Base-by-base conservation (phyloP, 2,329 filamentous ascomycete genomes). In the Fusarium foetens region DNA sequence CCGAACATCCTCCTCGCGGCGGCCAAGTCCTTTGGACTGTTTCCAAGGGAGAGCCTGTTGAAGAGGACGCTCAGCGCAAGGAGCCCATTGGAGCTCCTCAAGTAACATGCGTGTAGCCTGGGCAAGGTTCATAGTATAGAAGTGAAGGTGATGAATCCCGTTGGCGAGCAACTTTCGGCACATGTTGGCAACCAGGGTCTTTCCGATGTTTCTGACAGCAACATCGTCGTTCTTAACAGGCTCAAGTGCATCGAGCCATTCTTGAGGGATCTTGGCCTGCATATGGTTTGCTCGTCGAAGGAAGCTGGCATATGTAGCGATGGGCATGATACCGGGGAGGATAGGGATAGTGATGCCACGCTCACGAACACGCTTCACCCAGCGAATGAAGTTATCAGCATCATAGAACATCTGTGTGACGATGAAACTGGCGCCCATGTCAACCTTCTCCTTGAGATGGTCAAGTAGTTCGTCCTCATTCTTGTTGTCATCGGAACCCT, bases 321-420 rank as follows among this genome's bases (percentile, higher is more conserved):
- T 98, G 63, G 84, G 81, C 92, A 97, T 95, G 79, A 95, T 95
- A 29, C 94, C 94, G 6, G 93, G 93, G 53, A 97, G 89, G 74
- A 97, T 96, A 21, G 93, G 93, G 36, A 96, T 86, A 31, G 85
- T 91, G 79, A 99, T 95, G 52, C 96, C 96, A 78, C 90, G 91
- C 58, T 91, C 94, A 54, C 95, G 92, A 66, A 95, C 94, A 80
- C 93, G 96, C 75, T 89, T 86, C 41, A 97, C 93, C 96, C 96
- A 99, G 58, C 91, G 89, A 59, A 98, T 83, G 83, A 99, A 99
- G 80, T 96, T 95, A 78, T 99, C 95, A 54, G 90, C 95, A 79
- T 99, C 95, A 85, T 99, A 99, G 84, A 98, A 98, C 96, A 99
- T 99, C 84, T 99, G 96, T 0, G 96, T 98, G 59, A 99, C 93